Evolutionary conservation across 192 early-diverging fungal species (phyloP), one percentile per base, ranked within the genome.

Genomic region (Umbelopsis vinacea): DNA sequence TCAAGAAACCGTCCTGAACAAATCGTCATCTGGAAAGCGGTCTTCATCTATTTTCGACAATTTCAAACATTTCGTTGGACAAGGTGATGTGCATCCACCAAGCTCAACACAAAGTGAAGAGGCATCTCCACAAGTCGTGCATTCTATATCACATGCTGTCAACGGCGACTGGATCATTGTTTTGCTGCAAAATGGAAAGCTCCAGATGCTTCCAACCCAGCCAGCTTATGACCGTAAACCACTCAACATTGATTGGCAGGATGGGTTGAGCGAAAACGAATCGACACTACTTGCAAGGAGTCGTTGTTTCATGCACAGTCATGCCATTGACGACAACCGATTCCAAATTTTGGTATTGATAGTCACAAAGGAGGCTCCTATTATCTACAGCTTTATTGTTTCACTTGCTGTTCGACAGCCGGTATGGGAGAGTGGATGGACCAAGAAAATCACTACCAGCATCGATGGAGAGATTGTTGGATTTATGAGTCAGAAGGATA

Each of bases 51-150:
- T 63, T 5, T 63, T 63, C 7, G 57, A 63, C 33, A 63, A 63
- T 19, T 33, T 63, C 15, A 63, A 63, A 37, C 33, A n/a, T 37
- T 63, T 63, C 15, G 57, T 63, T 38, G 57, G 57, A 37, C 57
- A 63, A 37, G 26, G 33, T 33, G 57, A 63, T 37, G 35, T 37
- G 15, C 7, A 33, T 37, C 26, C 29, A 12, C 57, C 23, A 2
- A 37, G 7, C 2, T 3, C 57, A 6, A 3, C 17, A 14, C 33
- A 14, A 4, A 35, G 14, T 37, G 29, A 6, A 17, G 57, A 63
- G 6, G 57, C 33, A 17, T 63, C 24, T 63, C 57, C 57, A 35
- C 26, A 29, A 3, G 57, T 26, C 23, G 15, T 63, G 5, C 57
- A 63, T 63, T 63, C 57, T 17, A 37, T 63, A 19, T 37, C 57